Evolutionary conservation across 768 basidiomycete species (phyloP).

Genomic region (Mycena metata): DNA sequence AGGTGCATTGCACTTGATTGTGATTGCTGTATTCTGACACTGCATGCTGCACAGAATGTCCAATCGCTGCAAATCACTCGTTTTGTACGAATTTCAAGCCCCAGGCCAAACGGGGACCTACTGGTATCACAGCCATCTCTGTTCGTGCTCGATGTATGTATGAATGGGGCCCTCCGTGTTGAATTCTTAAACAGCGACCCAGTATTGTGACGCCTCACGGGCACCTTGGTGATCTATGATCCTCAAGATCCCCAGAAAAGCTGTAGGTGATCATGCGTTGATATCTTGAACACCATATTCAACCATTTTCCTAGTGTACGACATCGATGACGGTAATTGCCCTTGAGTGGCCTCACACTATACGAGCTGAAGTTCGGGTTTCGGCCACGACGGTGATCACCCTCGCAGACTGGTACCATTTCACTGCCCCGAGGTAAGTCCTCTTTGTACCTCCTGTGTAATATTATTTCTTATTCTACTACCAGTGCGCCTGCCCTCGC

Average conservation of each 20-base stretch:
- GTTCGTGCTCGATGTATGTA: background rate
- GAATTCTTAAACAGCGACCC: constrained; percentile 35
- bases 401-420: constrained; percentile 53
- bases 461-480: constrained; percentile 30
- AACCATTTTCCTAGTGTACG: constrained; percentile 36
- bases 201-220: constrained; percentile 15
- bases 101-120: constrained; percentile 51
- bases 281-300: background rate
- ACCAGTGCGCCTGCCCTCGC: constrained; percentile 30
- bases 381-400: constrained; percentile 55
- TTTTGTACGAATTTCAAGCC: constrained; percentile 48
- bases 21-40: background rate
- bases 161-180: constrained; percentile 46
- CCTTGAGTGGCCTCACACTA: background rate
- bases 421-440: constrained; percentile 13
- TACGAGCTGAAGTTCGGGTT: background rate
- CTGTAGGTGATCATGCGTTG: constrained; percentile 8
- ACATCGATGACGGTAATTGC: constrained; percentile 60
- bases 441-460: constrained; percentile 45
- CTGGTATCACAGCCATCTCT: constrained; percentile 57
- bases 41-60: constrained; percentile 40
- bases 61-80: constrained; percentile 44
- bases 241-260: background rate
- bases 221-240: constrained; percentile 10
- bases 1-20: background rate